Conservation (phyloP, 768 basidiomycete genomes). For the Cystobasidium onofrii region DNA sequence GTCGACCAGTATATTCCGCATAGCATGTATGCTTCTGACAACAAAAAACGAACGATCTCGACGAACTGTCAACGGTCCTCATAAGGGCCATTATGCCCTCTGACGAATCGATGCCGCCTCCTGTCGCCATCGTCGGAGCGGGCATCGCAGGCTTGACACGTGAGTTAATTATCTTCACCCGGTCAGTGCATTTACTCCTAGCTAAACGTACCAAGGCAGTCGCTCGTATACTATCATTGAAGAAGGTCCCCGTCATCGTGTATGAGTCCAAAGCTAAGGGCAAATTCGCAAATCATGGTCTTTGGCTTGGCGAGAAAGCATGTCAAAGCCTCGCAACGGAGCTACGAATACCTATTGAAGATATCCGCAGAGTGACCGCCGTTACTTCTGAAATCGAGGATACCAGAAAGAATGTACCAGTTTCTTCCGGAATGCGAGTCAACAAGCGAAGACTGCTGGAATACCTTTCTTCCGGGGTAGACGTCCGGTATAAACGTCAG, state of each 20-base stretch:
- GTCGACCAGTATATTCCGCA: too few relatives aligned
- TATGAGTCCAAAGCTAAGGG: conserved; percentile 4
- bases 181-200: neutral
- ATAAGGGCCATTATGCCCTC: neutral
- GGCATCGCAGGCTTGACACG: conserved; percentile 19
- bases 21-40: too few relatives aligned
- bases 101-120: neutral
- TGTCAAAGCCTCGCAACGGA: neutral
- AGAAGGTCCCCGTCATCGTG: conserved; percentile 14
- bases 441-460: conserved; percentile 20
- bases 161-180: neutral
- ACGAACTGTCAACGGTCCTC: neutral
- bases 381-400: neutral
- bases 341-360: neutral
- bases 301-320: neutral
- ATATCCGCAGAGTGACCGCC: neutral
- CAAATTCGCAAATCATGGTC: neutral
- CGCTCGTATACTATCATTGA: neutral
- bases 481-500: conserved; percentile 10
- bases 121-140: conserved; percentile 15
- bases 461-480: neutral
- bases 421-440: neutral
- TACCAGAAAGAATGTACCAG: neutral
- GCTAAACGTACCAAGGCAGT: neutral
- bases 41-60: too few relatives aligned